Conservation (phyloP, 768 basidiomycete genomes). For the Russula olivacea region DNA sequence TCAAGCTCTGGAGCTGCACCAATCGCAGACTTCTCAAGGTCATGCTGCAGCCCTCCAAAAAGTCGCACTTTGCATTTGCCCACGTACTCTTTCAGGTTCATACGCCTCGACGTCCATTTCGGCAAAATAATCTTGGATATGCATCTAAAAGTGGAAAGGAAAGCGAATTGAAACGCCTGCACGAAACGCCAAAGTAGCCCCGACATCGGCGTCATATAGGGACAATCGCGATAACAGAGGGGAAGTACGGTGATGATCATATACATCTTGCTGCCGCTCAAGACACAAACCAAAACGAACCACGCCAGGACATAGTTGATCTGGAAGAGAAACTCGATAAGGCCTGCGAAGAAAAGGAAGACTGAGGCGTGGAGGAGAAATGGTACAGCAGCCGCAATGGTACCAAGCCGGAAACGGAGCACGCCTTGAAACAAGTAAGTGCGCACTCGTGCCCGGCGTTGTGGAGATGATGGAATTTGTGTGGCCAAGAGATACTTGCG, state of each 20-base stretch:
- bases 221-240: conserved; percentile 11
- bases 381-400: neutral
- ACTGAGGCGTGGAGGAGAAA: conserved; percentile 11
- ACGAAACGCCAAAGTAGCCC: conserved; percentile 2
- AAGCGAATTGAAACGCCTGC: neutral
- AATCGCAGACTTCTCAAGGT: neutral
- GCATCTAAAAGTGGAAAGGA: neutral
- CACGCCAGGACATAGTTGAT: conserved; percentile 1
- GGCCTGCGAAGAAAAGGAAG: conserved; percentile 11
- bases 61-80: conserved; percentile 8
- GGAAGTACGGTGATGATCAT: neutral
- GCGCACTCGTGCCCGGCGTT: conserved; percentile 2
- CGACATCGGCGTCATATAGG: conserved; percentile 14
- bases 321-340: conserved; percentile 7
- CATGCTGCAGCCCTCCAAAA: conserved; percentile 2
- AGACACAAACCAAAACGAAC: neutral
- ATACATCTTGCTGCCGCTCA: neutral
- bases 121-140: neutral
- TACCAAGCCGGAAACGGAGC: neutral
- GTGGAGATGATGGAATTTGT: conserved; percentile 2
- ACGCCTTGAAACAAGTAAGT: conserved; percentile 4
- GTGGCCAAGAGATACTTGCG: conserved; percentile 3
- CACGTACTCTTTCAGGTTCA: conserved; percentile 1
- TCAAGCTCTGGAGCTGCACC: conserved; percentile 1
- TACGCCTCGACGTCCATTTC: neutral